Evolutionary conservation across 1,139 yeast genomes (phyloP).

Genomic region (Blastobotrys capitulatus): DNA sequence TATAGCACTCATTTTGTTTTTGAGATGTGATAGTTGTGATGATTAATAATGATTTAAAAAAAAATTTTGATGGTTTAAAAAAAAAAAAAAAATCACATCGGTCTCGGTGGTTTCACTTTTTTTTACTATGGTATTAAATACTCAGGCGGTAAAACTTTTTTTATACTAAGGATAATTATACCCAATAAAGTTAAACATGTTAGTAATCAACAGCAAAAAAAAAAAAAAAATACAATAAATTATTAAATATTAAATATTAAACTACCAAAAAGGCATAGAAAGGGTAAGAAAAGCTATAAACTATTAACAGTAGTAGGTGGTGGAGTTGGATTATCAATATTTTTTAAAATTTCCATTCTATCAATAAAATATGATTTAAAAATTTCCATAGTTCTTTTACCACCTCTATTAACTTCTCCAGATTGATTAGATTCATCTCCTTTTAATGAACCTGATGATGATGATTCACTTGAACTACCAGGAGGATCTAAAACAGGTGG

Average conservation of each 20-base stretch:
- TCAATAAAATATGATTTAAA: conserved; percentile 27
- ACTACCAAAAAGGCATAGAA: too few species aligned
- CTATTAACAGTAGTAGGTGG: too few species aligned
- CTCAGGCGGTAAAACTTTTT: too few species aligned
- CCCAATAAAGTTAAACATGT: neutral
- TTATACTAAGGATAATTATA: neutral
- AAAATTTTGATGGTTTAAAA: neutral
- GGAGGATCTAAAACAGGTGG: conserved; percentile 7
- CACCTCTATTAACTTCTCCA: neutral
- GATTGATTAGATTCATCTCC: conserved; percentile 13
- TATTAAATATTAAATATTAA: too few species aligned
- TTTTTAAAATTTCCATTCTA: conserved; percentile 26
- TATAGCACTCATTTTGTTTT: conserved; percentile 67
- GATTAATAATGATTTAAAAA: neutral
- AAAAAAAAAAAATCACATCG: neutral
- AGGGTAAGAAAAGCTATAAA: too few species aligned
- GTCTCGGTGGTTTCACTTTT: neutral
- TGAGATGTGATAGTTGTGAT: neutral
- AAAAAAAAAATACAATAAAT: neutral
- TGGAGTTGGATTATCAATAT: neutral
- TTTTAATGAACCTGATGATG: too few species aligned
- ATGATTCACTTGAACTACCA: neutral
- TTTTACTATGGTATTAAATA: too few species aligned
- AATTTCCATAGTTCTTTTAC: conserved; percentile 14
- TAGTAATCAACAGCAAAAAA: too few species aligned